Conservation (phyloP, 306 rosid genomes). For the Vigna mungo region DNA sequence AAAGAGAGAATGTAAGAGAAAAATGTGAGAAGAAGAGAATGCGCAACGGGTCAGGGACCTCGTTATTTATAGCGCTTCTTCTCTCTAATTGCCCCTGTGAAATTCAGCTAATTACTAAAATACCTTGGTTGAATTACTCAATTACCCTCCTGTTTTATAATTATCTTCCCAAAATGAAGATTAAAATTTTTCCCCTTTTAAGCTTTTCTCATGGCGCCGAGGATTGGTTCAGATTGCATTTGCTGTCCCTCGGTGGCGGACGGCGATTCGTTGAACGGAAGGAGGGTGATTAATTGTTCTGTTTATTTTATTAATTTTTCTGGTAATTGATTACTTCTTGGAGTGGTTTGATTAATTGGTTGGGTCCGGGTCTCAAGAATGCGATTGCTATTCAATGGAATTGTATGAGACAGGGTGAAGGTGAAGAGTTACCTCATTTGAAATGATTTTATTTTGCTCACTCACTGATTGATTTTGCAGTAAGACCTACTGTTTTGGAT, state of each 20-base stretch:
- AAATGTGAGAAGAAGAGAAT: conserved; percentile 12
- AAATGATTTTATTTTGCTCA: background rate
- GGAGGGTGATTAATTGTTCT: no score
- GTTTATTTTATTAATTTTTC: no score
- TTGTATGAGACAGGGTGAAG: no score
- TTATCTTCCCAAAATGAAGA: no score
- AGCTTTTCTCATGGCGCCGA: conserved; percentile 14
- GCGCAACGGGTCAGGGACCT: background rate
- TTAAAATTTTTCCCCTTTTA: background rate
- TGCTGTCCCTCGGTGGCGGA: background rate
- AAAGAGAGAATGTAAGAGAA: background rate
- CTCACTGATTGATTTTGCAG: background rate
- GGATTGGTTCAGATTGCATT: conserved; percentile 15
- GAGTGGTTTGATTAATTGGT: background rate
- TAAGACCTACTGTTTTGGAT: conserved; percentile 1
- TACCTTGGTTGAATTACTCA: conserved; percentile 34
- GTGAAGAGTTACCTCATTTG: background rate
- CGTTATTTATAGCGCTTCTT: conserved; percentile 47
- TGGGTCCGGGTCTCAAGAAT: background rate
- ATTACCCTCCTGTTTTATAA: background rate
- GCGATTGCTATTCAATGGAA: no score
- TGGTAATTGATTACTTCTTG: background rate
- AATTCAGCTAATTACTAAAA: conserved; percentile 4
- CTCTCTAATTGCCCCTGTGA: conserved; percentile 25
- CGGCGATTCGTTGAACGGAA: background rate